These are phyloP conservation scores for Colletotrichum limetticola DNA, from an alignment of 2,329 filamentous ascomycete genomes.

Conservation along the genomic window DNA sequence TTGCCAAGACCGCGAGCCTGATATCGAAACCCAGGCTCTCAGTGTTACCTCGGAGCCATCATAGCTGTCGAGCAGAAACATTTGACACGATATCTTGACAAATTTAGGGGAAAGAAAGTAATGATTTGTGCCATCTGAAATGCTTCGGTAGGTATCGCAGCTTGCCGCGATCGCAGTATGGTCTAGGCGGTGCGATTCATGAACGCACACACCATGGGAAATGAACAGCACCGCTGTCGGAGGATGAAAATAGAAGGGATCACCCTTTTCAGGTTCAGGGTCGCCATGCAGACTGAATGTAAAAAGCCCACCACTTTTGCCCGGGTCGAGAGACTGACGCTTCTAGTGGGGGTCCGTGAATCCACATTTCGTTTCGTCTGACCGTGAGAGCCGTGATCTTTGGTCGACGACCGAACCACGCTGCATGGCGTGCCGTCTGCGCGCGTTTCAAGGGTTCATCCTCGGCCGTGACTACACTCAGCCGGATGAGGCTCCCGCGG, in stretches of 20 bases:
- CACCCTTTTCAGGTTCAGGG: not conserved
- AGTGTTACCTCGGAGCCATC: not conserved
- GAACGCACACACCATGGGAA: not conserved
- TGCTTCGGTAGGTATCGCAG: not conserved
- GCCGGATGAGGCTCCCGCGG: not conserved
- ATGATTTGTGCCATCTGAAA: constrained; percentile 20
- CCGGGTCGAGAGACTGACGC: not conserved
- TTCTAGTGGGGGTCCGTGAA: constrained; percentile 18
- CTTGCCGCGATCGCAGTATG: not conserved
- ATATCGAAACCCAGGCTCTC: not conserved
- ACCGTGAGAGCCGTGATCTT: not conserved
- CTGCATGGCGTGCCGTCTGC: constrained; percentile 11
- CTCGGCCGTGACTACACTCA: constrained; percentile 1
- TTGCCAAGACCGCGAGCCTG: not conserved
- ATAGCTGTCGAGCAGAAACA: not conserved
- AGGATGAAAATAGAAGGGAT: constrained; percentile 8
- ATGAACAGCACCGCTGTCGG: not conserved
- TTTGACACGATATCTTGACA: not conserved
- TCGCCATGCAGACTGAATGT: not conserved
- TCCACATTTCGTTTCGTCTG: constrained; percentile 31
- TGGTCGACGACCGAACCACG: constrained; percentile 9
- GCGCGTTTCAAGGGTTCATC: constrained; percentile 31
- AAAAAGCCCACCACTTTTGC: not conserved
- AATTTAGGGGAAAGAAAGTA: not conserved
- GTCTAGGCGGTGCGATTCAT: not conserved